Base-by-base conservation (phyloP, 805 yeast species). In the Starmerella bacillaris region DNA sequence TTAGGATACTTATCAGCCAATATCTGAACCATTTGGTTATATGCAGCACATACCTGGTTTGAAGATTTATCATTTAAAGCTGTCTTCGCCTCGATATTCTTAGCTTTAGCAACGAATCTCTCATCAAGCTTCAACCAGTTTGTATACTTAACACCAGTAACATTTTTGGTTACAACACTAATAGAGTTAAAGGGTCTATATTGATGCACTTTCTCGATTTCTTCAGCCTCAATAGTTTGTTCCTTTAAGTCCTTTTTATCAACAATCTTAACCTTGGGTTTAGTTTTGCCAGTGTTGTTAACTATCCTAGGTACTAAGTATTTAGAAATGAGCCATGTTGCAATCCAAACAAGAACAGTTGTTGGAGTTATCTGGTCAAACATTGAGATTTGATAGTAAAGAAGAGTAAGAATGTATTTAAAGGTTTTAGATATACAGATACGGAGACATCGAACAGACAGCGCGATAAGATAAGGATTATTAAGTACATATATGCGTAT, bases 51-150 rank as follows among this genome's bases (percentile, higher is more conserved):
- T 71, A 57, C 15, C 59, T 58, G 7, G 59, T 44, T 0, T 61
- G 51, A 21, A 12, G 26, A 6, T 4, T 37, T 38, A 32, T 33
- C 35, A 4, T 12, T 18, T 26, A 18, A 36, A 2, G 43, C 30
- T 15, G 33, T 24, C 22, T 30, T 11, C 37, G 51, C 45, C 36
- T 70, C 57, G 26, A 64, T 43, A 18, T 49, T 43, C 35, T 58
- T 51, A 38, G 53, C 51, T 36, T 52, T 46, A 35, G 69, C 24
- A 12, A 22, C 57, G 22, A 64, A 44, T 14, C 55, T 56, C 4
- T 71, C 55, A 38, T 78, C 89, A 3, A 78, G 51, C 21, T 69
- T 55, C 18, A 78, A 57, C 68, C 74, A 68, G 27, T 74, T 74
- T 28, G 64, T 61, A 2, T 71, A 51, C 24, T 59, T 53, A 28